These are phyloP conservation scores for Colletotrichum gigasporum DNA, from an alignment of 2,329 filamentous ascomycete genomes.

Conservation along the genomic window DNA sequence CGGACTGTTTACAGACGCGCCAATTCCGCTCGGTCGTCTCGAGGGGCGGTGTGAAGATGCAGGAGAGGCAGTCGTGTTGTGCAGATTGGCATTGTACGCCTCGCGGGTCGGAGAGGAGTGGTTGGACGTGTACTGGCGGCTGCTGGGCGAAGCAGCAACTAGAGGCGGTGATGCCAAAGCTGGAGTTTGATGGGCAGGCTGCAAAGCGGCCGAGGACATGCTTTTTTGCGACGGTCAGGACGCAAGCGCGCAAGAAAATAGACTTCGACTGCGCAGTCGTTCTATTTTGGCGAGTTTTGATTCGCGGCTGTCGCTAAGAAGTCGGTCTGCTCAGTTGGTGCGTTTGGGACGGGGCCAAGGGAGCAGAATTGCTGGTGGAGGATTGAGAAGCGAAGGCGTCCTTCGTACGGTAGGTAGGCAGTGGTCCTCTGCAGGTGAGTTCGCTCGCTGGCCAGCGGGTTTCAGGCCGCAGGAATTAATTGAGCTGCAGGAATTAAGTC, in stretches of 20 bases:
- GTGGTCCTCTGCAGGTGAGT: background rate
- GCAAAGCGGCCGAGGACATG: slow-evolving; percentile 70
- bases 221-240: slow-evolving; percentile 55
- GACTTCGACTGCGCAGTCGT: slow-evolving; percentile 16
- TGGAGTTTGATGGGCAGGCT: slow-evolving; percentile 64
- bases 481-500: slow-evolving; percentile 31
- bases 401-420: slow-evolving; percentile 4
- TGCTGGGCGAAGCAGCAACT: slow-evolving; percentile 51
- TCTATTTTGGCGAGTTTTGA: slow-evolving; percentile 28
- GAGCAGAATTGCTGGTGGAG: slow-evolving; percentile 21
- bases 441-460: slow-evolving; percentile 19
- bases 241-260: slow-evolving; percentile 12
- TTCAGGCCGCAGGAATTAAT: slow-evolving; percentile 31
- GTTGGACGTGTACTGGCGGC: slow-evolving; percentile 61
- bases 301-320: slow-evolving; percentile 22
- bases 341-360: slow-evolving; percentile 21
- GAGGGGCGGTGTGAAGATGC: slow-evolving; percentile 64
- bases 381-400: slow-evolving; percentile 14
- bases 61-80: slow-evolving; percentile 56
- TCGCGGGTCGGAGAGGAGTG: slow-evolving; percentile 64
- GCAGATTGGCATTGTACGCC: slow-evolving; percentile 64
- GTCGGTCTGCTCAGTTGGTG: slow-evolving; percentile 20
- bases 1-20: slow-evolving; percentile 43
- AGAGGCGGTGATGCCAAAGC: slow-evolving; percentile 60
- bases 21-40: slow-evolving; percentile 61